Evolutionary conservation across 495 filamentous ascomycete species (phyloP).

Genomic region (Xylaria venustula): DNA sequence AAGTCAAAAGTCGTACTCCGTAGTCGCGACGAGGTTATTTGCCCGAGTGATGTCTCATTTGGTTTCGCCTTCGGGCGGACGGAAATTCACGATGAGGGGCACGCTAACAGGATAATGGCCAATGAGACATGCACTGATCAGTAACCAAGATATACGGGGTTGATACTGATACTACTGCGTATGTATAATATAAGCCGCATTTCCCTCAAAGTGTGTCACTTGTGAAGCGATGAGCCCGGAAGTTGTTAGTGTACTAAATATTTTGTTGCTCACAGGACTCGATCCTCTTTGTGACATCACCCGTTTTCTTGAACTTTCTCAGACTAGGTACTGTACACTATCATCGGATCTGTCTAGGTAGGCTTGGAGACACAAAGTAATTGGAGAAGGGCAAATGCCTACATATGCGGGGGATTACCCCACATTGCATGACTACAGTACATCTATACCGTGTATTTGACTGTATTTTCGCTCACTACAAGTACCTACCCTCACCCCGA

Average conservation of each 20-base stretch:
- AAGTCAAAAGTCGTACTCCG: too few species aligned
- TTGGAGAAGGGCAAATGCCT: background rate
- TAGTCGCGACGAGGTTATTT: too few species aligned
- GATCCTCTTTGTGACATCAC: background rate
- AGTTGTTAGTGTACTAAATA: background rate
- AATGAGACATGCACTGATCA: background rate
- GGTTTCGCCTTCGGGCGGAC: constrained; percentile 1
- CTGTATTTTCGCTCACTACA: too few species aligned
- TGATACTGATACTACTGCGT: too few species aligned
- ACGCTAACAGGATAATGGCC: constrained; percentile 3
- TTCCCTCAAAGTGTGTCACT: background rate
- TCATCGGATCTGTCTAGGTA: background rate
- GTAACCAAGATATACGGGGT: background rate
- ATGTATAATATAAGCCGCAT: too few species aligned
- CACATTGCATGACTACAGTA: too few species aligned
- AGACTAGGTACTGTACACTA: background rate
- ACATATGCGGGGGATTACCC: background rate
- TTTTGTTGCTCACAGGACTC: background rate
- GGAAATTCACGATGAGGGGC: constrained; percentile 10
- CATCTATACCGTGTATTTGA: too few species aligned
- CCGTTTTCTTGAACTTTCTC: background rate
- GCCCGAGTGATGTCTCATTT: too few species aligned
- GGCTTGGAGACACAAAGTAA: background rate
- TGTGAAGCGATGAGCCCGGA: too few species aligned
- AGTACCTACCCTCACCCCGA: too few species aligned